phyloP scores from a whole-genome alignment of 805 yeast genomes.

The Wickerhamomyces bisporus region DNA sequence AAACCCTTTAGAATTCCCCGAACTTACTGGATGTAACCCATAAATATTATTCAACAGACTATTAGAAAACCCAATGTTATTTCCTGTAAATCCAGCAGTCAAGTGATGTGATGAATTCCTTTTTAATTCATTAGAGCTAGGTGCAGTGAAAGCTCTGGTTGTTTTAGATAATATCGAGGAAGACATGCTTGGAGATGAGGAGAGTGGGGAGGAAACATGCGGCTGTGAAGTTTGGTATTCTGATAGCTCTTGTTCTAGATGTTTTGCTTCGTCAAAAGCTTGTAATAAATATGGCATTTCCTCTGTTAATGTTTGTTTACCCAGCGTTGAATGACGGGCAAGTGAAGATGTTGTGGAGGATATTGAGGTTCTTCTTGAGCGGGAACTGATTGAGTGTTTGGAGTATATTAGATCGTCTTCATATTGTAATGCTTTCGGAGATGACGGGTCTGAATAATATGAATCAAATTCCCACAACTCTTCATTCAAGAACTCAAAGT shows the following conservation, averaged over 20 bases:
- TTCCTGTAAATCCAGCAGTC: conserved; percentile 11
- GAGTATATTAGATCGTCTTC: background rate
- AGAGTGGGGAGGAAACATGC: background rate
- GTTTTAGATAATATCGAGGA: conserved; percentile 2
- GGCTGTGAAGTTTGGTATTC: conserved; percentile 10
- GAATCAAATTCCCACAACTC: conserved; percentile 11
- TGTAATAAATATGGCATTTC: conserved; percentile 62
- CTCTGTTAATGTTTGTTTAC: conserved; percentile 51
- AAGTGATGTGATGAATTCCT: conserved; percentile 10
- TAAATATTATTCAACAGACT: conserved; percentile 21
- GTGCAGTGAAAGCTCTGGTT: conserved; percentile 1
- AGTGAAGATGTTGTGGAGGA: conserved; percentile 27
- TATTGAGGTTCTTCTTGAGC: conserved; percentile 16
- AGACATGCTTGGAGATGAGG: conserved; percentile 1
- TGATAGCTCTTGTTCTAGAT: conserved; percentile 46
- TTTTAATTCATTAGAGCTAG: background rate
- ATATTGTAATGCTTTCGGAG: background rate
- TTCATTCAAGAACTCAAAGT: conserved; percentile 27
- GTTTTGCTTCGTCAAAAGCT: conserved; percentile 61
- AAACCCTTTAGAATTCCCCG: background rate
- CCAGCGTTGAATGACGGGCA: conserved; percentile 33
- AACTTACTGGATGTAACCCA: conserved; percentile 16
- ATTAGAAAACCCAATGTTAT: conserved; percentile 20
- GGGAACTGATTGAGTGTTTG: background rate
- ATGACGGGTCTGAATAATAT: background rate